phyloP scores from a whole-genome alignment of 208 protist species.

The Leishmania tarentolae region DNA sequence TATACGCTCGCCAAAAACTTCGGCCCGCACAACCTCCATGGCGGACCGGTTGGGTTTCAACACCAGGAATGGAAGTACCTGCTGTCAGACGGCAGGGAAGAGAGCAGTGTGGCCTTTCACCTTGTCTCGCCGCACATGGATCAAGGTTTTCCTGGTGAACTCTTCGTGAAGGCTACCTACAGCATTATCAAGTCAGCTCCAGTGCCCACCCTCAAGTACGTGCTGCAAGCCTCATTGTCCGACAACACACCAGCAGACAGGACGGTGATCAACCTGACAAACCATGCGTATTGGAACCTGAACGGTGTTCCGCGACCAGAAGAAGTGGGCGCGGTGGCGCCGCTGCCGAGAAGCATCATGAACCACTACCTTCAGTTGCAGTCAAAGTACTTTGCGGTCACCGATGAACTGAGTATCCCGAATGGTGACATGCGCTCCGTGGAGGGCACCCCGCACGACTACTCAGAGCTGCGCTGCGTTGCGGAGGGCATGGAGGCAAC shows the following conservation, averaged over 20 bases:
- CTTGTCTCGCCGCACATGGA: constrained; percentile 74
- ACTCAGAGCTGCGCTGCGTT: constrained; percentile 45
- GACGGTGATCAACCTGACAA: constrained; percentile 80
- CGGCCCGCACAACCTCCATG: constrained; percentile 69
- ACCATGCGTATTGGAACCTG: constrained; percentile 86
- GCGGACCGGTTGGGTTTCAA: constrained; percentile 63
- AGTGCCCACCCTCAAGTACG: constrained; percentile 55
- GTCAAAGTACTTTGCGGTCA: constrained; percentile 51
- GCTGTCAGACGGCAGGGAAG: constrained; percentile 64
- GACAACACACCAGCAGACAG: constrained; percentile 59
- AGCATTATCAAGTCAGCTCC: constrained; percentile 45
- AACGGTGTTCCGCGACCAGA: constrained; percentile 60
- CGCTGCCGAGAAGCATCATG: constrained; percentile 42
- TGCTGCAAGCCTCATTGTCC: constrained; percentile 48
- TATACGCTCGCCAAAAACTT: constrained; percentile 73
- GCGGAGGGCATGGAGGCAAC: constrained; percentile 57
- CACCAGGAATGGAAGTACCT: constrained; percentile 77
- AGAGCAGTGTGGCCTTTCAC: constrained; percentile 74
- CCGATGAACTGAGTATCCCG: constrained; percentile 47
- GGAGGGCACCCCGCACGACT: constrained; percentile 59
- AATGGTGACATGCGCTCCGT: constrained; percentile 46
- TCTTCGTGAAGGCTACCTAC: constrained; percentile 75
- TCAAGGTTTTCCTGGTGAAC: constrained; percentile 80
- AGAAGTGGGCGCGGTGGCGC: constrained; percentile 11
- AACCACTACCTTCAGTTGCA: constrained; percentile 68